Evolutionary conservation across 2,329 filamentous ascomycete genomes (phyloP).

Genomic region (Xylaria sp.): DNA sequence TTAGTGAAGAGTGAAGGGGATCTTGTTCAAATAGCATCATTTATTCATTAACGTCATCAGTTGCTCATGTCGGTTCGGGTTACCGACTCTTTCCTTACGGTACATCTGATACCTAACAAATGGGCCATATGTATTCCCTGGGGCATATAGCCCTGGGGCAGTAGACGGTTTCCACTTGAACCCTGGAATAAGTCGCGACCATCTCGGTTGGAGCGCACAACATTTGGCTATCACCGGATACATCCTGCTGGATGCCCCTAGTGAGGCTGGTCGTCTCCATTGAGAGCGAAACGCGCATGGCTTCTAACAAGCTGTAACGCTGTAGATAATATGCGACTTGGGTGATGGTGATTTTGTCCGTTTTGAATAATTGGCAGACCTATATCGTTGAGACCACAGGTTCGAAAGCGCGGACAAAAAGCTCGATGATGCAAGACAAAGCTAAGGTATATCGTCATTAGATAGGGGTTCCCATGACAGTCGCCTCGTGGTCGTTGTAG

Average conservation of each 20-base stretch:
- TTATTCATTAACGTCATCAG: background rate
- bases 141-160: background rate
- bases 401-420: constrained; percentile 13
- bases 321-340: background rate
- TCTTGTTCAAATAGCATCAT: background rate
- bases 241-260: background rate
- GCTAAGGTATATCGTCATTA: constrained; percentile 21
- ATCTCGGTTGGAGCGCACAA: background rate
- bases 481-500: background rate
- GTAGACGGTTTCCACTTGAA: too few species aligned
- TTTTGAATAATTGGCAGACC: background rate
- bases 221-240: background rate
- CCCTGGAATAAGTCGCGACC: background rate
- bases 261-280: background rate
- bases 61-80: background rate
- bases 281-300: background rate
- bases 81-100: background rate
- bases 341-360: background rate
- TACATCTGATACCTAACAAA: background rate
- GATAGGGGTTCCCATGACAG: constrained; percentile 7
- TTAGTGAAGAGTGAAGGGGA: background rate
- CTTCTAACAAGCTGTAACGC: background rate
- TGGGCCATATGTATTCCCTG: background rate
- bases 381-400: constrained; percentile 6
- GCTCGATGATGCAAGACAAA: constrained; percentile 32